phyloP scores from a whole-genome alignment of 73 alveolate genomes.

The Symbiodinium pilosum region DNA sequence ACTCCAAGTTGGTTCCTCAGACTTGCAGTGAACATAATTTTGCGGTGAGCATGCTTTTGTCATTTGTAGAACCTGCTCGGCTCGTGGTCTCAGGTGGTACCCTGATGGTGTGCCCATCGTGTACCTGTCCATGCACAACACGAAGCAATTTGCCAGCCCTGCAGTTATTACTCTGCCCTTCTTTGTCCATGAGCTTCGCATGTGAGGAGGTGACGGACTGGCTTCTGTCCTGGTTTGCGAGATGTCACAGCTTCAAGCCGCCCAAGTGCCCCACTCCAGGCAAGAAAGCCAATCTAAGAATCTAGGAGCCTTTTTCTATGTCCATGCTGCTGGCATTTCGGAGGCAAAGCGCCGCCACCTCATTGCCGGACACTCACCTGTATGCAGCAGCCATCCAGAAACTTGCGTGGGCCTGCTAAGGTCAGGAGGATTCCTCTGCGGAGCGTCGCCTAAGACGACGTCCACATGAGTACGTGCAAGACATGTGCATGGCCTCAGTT shows the following conservation, averaged over 20 bases:
- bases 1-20: slow-evolving; percentile 41
- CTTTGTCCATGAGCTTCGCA: too few species aligned
- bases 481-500: slow-evolving; percentile 20
- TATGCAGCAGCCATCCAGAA: background rate
- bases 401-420: too few species aligned
- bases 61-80: background rate
- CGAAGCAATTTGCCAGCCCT: slow-evolving; percentile 49
- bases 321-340: too few species aligned
- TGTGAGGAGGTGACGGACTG: slow-evolving; percentile 72
- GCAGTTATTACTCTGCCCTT: background rate
- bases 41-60: background rate
- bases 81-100: slow-evolving; percentile 35
- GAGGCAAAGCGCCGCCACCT: slow-evolving; percentile 7
- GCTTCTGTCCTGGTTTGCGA: slow-evolving; percentile 61
- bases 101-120: slow-evolving; percentile 73
- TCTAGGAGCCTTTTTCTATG: too few species aligned
- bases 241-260: slow-evolving; percentile 36
- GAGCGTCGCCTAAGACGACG: slow-evolving; percentile 56
- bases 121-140: slow-evolving; percentile 94
- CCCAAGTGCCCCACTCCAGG: slow-evolving; percentile 17
- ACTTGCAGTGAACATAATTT: background rate
- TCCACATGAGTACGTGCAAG: slow-evolving; percentile 22
- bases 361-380: background rate
- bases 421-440: slow-evolving; percentile 86
- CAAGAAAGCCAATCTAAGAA: too few species aligned